A percentile compares a stretch with the other conserved stretches of the same genome.
phyloP scores from a whole-genome alignment of 2,329 filamentous ascomycete species.

The Botrytis hyacinthi region DNA sequence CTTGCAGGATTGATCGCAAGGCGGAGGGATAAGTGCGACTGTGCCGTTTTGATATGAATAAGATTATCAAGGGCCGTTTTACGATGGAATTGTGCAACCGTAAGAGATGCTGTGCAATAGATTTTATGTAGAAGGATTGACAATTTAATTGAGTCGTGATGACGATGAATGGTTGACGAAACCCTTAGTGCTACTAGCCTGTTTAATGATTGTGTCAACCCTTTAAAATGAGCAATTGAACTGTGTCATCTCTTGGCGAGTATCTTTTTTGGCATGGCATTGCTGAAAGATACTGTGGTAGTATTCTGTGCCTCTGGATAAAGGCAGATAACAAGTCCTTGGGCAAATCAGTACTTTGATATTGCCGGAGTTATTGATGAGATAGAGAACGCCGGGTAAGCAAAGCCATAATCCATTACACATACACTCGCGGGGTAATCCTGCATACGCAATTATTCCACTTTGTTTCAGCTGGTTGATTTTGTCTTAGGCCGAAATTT shows the following conservation, averaged over 20 bases:
- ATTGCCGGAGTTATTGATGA: neutral
- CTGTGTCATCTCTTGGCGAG: neutral
- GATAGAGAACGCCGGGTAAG: constrained; percentile 1
- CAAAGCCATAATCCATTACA: neutral
- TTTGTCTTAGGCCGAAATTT: neutral
- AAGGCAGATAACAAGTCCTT: neutral
- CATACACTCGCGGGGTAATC: constrained; percentile 1
- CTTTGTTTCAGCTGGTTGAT: neutral
- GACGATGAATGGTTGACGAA: neutral
- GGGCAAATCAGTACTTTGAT: neutral
- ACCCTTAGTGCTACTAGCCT: neutral
- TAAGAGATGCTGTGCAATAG: neutral
- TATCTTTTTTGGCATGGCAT: neutral
- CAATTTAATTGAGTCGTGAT: neutral
- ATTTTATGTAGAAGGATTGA: neutral
- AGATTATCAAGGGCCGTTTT: neutral
- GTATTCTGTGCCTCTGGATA: neutral
- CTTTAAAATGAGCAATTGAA: neutral
- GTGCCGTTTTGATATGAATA: neutral
- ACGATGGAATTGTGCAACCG: neutral
- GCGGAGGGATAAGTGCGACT: neutral
- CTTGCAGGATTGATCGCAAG: neutral
- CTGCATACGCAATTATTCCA: neutral
- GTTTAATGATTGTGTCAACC: neutral
- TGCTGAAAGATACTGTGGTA: neutral